These are phyloP conservation scores for Alternaria solani DNA, from an alignment of 2,329 filamentous ascomycete species.

Conservation along the genomic window DNA sequence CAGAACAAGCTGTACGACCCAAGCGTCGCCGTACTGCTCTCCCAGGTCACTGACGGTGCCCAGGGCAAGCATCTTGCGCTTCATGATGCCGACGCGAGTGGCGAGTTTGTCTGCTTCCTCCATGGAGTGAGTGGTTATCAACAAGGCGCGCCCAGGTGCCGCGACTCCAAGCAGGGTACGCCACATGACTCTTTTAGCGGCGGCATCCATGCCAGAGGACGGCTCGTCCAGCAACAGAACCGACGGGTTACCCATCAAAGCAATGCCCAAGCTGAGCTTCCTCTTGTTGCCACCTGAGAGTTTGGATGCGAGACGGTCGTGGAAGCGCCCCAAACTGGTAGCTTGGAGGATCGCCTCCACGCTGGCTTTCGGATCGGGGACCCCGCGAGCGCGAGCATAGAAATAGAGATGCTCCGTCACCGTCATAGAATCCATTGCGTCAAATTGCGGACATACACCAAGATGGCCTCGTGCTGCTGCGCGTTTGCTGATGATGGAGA, in stretches of 20 bases:
- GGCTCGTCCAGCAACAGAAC: slow-evolving; percentile 91
- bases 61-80: slow-evolving; percentile 82
- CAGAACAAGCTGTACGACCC: slow-evolving; percentile 84
- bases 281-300: slow-evolving; percentile 91
- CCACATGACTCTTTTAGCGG: slow-evolving; percentile 94
- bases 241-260: slow-evolving; percentile 88
- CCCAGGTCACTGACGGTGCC: slow-evolving; percentile 78
- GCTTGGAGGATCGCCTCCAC: slow-evolving; percentile 80
- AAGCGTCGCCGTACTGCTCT: slow-evolving; percentile 76
- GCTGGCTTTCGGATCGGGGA: slow-evolving; percentile 77
- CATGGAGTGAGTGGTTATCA: slow-evolving; percentile 94
- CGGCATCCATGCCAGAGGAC: slow-evolving; percentile 86
- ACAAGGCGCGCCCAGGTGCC: slow-evolving; percentile 74
- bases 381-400: slow-evolving; percentile 84
- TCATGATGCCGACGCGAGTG: slow-evolving; percentile 83
- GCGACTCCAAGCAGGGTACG: slow-evolving; percentile 77
- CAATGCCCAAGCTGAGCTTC: slow-evolving; percentile 89
- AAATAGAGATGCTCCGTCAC: slow-evolving; percentile 86
- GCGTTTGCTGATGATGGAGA: slow-evolving; percentile 75
- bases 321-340: slow-evolving; percentile 77
- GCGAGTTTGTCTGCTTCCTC: slow-evolving; percentile 93
- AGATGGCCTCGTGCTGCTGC: slow-evolving; percentile 77
- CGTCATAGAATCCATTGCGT: slow-evolving; percentile 88
- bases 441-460: slow-evolving; percentile 83
- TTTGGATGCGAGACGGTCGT: slow-evolving; percentile 76